Percentiles rank a stretch among this genome's conserved stretches.
These are phyloP conservation scores for Tuber umbilicatum DNA, from an alignment of 495 filamentous ascomycete species.

Conservation along the genomic window DNA sequence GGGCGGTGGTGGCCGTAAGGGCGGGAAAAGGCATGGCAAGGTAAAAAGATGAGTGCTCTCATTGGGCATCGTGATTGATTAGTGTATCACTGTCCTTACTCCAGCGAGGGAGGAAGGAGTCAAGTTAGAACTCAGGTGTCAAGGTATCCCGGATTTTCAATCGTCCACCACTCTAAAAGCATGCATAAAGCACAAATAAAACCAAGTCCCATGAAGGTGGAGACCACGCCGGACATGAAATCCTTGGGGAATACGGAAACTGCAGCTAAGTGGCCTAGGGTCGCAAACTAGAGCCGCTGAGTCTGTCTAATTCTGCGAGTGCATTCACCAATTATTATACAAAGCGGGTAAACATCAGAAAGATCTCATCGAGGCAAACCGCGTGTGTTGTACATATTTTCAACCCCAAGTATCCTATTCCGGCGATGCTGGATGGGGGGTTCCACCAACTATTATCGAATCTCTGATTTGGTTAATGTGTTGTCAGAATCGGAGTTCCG, in stretches of 20 bases:
- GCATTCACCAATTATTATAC: not conserved
- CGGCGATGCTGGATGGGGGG: not conserved
- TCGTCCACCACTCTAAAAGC: not conserved
- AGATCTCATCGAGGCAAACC: not conserved
- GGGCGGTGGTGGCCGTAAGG: conserved; percentile 36
- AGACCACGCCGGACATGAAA: not conserved
- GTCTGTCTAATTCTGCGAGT: not conserved
- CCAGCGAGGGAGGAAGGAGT: not conserved
- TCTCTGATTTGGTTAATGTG: not conserved
- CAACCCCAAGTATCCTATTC: not conserved
- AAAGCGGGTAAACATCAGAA: not conserved
- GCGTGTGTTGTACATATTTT: not conserved
- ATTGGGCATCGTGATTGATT: not conserved
- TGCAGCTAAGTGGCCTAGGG: not conserved
- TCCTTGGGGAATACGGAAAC: not conserved
- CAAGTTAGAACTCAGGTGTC: not conserved
- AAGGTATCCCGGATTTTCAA: not conserved
- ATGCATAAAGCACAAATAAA: not conserved
- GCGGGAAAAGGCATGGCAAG: conserved; percentile 39
- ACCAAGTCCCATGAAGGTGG: not conserved
- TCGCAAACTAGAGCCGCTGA: not conserved
- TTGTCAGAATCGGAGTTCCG: not conserved
- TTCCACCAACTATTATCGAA: not conserved
- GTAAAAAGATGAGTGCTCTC: conserved; percentile 20
- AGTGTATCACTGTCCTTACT: not conserved